Evolutionary conservation across 192 early-diverging fungal species (phyloP).

Genomic region (Diversispora epigaea): DNA sequence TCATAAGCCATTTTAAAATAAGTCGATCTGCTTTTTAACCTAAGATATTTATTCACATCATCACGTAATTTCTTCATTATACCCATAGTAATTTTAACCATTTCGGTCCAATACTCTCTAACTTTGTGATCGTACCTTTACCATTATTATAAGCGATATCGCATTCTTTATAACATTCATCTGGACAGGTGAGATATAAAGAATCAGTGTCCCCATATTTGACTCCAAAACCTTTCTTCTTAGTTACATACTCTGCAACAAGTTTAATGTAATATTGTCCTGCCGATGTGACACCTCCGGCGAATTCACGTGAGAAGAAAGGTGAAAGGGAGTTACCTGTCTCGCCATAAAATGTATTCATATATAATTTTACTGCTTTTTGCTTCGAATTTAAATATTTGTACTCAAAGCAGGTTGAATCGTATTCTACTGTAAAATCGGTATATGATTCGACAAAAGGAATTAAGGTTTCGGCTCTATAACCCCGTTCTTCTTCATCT

Average conservation of each 20-base stretch:
- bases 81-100: slow-evolving; percentile 24
- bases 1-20: slow-evolving; percentile 19
- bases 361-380: background rate
- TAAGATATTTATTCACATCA: slow-evolving; percentile 7
- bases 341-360: slow-evolving; percentile 22
- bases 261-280: slow-evolving; percentile 1
- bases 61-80: slow-evolving; percentile 9
- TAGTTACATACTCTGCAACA: background rate
- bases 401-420: background rate
- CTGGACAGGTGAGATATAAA: slow-evolving; percentile 14
- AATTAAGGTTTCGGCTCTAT: background rate
- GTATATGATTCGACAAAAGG: background rate
- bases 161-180: slow-evolving; percentile 14
- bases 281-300: background rate
- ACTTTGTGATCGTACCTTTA: background rate
- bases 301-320: background rate
- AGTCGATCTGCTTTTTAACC: slow-evolving; percentile 9
- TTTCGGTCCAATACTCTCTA: slow-evolving; percentile 4
- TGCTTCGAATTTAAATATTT: slow-evolving; percentile 12
- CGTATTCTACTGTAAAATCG: background rate
- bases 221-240: background rate
- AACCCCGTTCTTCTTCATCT: background rate
- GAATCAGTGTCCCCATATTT: slow-evolving; percentile 14
- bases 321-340: background rate
- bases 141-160: background rate